Conservation (phyloP, 441 rosid species). For the Mallotus japonicus region DNA sequence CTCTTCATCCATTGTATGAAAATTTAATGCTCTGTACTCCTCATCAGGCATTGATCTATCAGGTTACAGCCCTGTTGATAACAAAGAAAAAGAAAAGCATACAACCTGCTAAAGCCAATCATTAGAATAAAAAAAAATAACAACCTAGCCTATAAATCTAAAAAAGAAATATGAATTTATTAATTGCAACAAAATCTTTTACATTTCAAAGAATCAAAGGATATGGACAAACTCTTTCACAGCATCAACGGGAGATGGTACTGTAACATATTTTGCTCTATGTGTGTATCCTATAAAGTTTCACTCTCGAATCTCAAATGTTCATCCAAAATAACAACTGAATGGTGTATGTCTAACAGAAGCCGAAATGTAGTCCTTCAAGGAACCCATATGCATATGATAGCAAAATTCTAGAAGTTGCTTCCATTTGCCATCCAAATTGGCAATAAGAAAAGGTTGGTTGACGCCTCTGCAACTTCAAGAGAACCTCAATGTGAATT, state of each 20-base stretch:
- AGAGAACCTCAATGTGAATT: background rate
- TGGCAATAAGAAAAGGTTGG: background rate
- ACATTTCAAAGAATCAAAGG: constrained; percentile 1
- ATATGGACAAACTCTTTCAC: background rate
- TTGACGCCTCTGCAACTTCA: background rate
- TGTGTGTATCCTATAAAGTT: background rate
- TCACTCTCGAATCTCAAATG: background rate
- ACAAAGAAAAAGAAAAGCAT: background rate
- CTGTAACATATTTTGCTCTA: background rate
- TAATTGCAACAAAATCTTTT: background rate
- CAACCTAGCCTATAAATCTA: background rate
- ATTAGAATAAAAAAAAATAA: background rate
- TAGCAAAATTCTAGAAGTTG: background rate
- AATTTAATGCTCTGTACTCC: background rate
- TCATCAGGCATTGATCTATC: background rate
- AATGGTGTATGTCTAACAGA: constrained; percentile 1
- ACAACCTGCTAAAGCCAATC: background rate
- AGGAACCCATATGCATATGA: background rate
- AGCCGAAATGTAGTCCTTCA: background rate
- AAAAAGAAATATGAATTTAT: constrained; percentile 11
- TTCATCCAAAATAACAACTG: background rate
- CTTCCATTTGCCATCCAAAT: constrained; percentile 2
- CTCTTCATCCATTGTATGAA: background rate
- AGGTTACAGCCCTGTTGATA: background rate
- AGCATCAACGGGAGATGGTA: background rate